Evolutionary conservation across 257 asterid species (phyloP), one percentile per base, ranked within the genome.

Genomic region (Solanum arcanum): DNA sequence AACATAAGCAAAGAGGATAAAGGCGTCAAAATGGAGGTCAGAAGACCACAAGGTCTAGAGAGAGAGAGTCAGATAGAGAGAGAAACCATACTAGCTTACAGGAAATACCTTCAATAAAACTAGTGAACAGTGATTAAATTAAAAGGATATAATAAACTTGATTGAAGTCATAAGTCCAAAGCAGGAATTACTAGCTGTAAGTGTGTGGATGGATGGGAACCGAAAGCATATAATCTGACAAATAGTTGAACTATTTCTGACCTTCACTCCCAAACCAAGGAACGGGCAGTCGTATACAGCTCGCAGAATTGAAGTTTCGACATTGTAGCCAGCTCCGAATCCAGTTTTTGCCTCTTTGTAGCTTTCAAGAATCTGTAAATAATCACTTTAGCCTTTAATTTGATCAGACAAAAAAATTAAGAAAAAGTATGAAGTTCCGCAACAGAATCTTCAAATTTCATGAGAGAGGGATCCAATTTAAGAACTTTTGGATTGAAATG

Each of bases 261-360:
- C 99, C 96, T 97, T 91, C 62, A 94, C 88, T 88, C 91, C 93
- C 76, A 90, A 91, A 83, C 94, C 94, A 86, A 94, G 91, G 93
- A 95, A 97, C 88, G 98, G 98, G 93, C 98, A 95, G 86, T 93
- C 98, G 56, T 92, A 91, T 66, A 91, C 92, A 66, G 99, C 98
- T 88, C 85, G 94, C 86, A 89, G 84, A 90, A 95, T 91, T 83
- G 99, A 94, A 74, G 92, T 89, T 89, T 92, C 94, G 86, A 95
- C 86, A 87, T 88, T 90, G 91, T 91, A 88, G 86, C 97, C 98
- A 87, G 97, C 92, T 86, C 99, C 99, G 93, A 94, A 95, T 64
- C 98, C 99, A 90, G 96, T 90, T 90, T 92, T 93, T 35, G 98
- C 98, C 88, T 93, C 96, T 86, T 87, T 91, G 52, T 89, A 92